Evolutionary conservation across 805 yeast genomes (phyloP), one percentile per base, ranked within the genome.

Genomic region (Wickerhamiella parazyma): DNA sequence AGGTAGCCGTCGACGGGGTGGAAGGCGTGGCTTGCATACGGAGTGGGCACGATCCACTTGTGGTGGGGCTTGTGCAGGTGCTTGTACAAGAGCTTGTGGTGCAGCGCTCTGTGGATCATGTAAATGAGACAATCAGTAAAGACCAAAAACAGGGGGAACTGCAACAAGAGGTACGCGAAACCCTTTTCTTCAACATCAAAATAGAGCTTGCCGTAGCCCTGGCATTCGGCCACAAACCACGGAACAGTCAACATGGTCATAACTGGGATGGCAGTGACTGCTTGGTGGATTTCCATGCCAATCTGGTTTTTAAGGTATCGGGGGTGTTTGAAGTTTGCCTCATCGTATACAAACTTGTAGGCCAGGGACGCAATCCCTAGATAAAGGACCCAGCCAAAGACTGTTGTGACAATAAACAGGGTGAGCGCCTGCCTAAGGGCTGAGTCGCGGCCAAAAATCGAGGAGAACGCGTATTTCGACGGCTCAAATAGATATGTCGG

Each of bases 41-140:
- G 98, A 8, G 98, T 89, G 49, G 97, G 89, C 33, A 91, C 95
- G 53, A 91, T 76, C 98, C 98, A 91, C 67, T 91, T 91, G 72
- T 91, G 98, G 64, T 91, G 98, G 10, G 96, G 96, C 67, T 91
- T 91, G 69, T 91, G 98, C 49, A 91, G 67, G 20, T 56, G 62
- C 68, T 80, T 87, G 74, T 91, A 91, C 33, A 91, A 79, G 14
- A 70, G 53, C 18, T 95, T 96, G 84, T 91, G 85, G 62, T 91
- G 98, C 57, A 91, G 71, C 73, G 83, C 74, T 60, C 97, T 77
- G 67, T 91, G 98, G 54, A 86, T 80, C 57, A 81, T 70, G 62
- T 91, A 91, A 56, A 91, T 86, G 45, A 89, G 81, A 61, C 85
- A 80, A 65, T 91, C 98, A 1, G 98, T 91, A 62, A 91, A 91